These are phyloP conservation scores for Pichia pseudocactophila DNA, from an alignment of 805 yeast species.

Conservation along the genomic window DNA sequence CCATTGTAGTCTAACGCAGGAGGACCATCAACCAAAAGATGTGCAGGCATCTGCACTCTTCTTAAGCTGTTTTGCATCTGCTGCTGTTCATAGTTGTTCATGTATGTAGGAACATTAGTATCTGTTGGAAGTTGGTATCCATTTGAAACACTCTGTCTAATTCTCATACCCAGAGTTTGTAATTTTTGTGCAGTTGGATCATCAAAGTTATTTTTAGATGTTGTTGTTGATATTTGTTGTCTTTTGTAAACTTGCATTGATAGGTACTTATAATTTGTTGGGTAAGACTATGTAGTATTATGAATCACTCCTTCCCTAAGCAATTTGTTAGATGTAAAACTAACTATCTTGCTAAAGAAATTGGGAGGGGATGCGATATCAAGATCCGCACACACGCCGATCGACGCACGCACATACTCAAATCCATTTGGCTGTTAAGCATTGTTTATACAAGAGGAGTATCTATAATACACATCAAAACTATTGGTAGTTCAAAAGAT, in stretches of 20 bases:
- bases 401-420: too few relatives aligned
- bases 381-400: too few relatives aligned
- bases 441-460: too few relatives aligned
- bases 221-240: slow-evolving; percentile 3
- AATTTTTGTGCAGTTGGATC: slow-evolving; percentile 32
- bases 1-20: slow-evolving; percentile 36
- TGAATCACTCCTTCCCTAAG: too few relatives aligned
- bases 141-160: slow-evolving; percentile 56
- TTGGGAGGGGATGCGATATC: too few relatives aligned
- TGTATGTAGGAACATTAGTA: slow-evolving; percentile 3
- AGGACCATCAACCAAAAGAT: slow-evolving; percentile 26
- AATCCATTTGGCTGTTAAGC: too few relatives aligned
- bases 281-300: too few relatives aligned
- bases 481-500: slow-evolving; percentile 6
- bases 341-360: too few relatives aligned
- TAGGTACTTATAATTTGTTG: not conserved
- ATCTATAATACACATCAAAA: too few relatives aligned
- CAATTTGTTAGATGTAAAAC: too few relatives aligned
- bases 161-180: slow-evolving; percentile 59
- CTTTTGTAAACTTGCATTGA: slow-evolving; percentile 6
- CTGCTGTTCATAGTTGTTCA: slow-evolving; percentile 10
- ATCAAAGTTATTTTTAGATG: not conserved
- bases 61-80: slow-evolving; percentile 5
- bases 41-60: slow-evolving; percentile 33
- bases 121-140: slow-evolving; percentile 35